These are phyloP conservation scores for Metschnikowia reukaufii DNA, from an alignment of 805 yeast species.

Conservation along the genomic window DNA sequence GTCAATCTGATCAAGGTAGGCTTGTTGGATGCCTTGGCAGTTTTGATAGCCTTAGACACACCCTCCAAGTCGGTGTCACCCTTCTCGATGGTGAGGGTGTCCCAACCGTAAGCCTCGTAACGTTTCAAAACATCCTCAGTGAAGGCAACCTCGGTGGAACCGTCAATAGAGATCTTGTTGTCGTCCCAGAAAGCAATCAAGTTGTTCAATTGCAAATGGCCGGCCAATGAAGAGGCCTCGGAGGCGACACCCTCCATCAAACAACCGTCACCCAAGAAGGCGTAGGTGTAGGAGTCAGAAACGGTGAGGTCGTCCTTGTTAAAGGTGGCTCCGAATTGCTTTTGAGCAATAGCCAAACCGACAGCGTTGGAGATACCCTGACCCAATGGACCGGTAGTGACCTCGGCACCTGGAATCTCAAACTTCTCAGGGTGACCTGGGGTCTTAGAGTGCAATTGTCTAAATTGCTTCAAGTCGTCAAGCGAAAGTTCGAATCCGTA, in stretches of 20 bases:
- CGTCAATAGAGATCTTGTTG: conserved; percentile 96
- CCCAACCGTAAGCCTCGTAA: conserved; percentile 94
- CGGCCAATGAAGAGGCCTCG: conserved; percentile 93
- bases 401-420: conserved; percentile 90
- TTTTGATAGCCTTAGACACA: conserved; percentile 70
- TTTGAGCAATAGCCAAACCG: conserved; percentile 94
- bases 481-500: conserved; percentile 78
- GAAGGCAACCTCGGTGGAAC: conserved; percentile 84
- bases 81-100: conserved; percentile 69
- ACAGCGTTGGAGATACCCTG: conserved; percentile 97
- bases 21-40: conserved; percentile 80
- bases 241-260: conserved; percentile 96
- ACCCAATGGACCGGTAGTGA: conserved; percentile 98
- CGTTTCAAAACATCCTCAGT: conserved; percentile 87
- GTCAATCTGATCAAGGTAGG: conserved; percentile 87
- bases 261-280: conserved; percentile 95
- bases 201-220: conserved; percentile 91
- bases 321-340: conserved; percentile 87
- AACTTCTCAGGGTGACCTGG: conserved; percentile 95
- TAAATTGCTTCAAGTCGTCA: conserved; percentile 86
- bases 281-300: conserved; percentile 74
- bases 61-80: conserved; percentile 79
- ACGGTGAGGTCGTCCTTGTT: conserved; percentile 80
- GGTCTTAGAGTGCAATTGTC: conserved; percentile 86
- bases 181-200: conserved; percentile 95